Base-by-base conservation (phyloP, 2,329 filamentous ascomycete species). In the Beauveria sp. region DNA sequence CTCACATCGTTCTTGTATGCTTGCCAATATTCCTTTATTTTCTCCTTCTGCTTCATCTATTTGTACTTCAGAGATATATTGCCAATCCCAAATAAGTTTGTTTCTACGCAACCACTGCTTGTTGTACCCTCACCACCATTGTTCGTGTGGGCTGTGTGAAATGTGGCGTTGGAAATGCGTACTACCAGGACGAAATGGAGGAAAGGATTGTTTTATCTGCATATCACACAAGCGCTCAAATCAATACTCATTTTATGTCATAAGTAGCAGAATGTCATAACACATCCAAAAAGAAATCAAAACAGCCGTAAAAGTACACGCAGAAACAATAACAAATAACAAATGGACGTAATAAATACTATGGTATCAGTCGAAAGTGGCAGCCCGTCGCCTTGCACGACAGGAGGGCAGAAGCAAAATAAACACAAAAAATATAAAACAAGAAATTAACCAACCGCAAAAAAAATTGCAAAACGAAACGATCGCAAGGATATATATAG, bases 341-440 rank as follows among this genome's bases (percentile, higher is more conserved):
- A n/a, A 30, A 46, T 45, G 26, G 38, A 30, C n/a, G 42, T 34
- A 38, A 53, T 24, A 38, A 53, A 26, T 46, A 52, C 46, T 34
- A 45, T 60, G 49, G 57, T 60, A 60, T 53, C 26, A 52, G 46
- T 46, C 47, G 49, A 53, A 42, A 38, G 47, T 22, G 16, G 57
- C 47, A 46, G 40, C 26, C 40, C n/a, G 10, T 22, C 16, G 46
- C 34, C 14, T 30, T 42, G 22, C 40, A 46, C 26, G 26, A 60
- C 12, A 18, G 34, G 28, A 28, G 20, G 20, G 28, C 20, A 18
- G 18, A 51, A 51, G n/a, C n/a, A 24, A 38, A 24, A 6, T 26
- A 18, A 24, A 43, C 16, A 53, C 6, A 28, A 22, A 22, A 40
- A 30, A 42, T 28, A 42, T 49, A 20, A 5, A 34, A 30, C 18